These are phyloP conservation scores for Rhinocladiella mackenziei DNA, from an alignment of 2,329 filamentous ascomycete species.

Conservation along the genomic window DNA sequence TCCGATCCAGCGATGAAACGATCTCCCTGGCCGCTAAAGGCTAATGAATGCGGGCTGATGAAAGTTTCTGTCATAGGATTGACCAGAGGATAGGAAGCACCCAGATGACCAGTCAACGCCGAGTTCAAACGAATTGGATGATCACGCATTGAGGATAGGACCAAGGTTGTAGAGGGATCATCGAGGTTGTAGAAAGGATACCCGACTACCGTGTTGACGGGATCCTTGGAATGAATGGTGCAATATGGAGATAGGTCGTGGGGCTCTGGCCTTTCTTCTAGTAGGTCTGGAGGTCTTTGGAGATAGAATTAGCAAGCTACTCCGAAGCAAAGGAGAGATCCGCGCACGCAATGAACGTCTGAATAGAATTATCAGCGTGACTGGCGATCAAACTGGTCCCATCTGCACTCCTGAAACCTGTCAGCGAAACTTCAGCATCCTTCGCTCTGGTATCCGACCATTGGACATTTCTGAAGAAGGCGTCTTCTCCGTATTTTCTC, in stretches of 20 bases:
- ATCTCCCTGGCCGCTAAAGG: slow-evolving; percentile 48
- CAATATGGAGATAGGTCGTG: slow-evolving; percentile 46
- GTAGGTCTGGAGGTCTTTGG: slow-evolving; percentile 45
- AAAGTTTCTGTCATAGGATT: slow-evolving; percentile 55
- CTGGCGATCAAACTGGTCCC: slow-evolving; percentile 56
- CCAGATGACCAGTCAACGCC: slow-evolving; percentile 45
- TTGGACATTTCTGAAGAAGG: slow-evolving; percentile 46
- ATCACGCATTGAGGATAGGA: slow-evolving; percentile 51
- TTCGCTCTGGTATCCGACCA: slow-evolving; percentile 35
- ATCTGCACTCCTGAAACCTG: slow-evolving; percentile 46
- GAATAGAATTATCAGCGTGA: slow-evolving; percentile 49
- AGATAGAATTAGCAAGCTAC: background rate
- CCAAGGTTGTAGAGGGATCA: slow-evolving; percentile 46
- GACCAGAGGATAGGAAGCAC: slow-evolving; percentile 54
- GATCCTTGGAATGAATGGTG: slow-evolving; percentile 44
- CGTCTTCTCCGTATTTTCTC: slow-evolving; percentile 16
- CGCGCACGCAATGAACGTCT: slow-evolving; percentile 53
- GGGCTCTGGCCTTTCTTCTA: slow-evolving; percentile 38
- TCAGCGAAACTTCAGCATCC: background rate
- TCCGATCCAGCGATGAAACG: slow-evolving; percentile 57
- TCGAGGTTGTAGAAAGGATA: slow-evolving; percentile 54
- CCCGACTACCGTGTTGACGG: slow-evolving; percentile 51
- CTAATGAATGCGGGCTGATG: slow-evolving; percentile 52
- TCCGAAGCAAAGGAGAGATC: background rate
- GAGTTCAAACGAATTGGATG: slow-evolving; percentile 57